Percentiles rank a stretch among this genome's conserved stretches.
These are phyloP conservation scores for Coffea eugenioides DNA, from an alignment of 257 asterid species.

Conservation along the genomic window DNA sequence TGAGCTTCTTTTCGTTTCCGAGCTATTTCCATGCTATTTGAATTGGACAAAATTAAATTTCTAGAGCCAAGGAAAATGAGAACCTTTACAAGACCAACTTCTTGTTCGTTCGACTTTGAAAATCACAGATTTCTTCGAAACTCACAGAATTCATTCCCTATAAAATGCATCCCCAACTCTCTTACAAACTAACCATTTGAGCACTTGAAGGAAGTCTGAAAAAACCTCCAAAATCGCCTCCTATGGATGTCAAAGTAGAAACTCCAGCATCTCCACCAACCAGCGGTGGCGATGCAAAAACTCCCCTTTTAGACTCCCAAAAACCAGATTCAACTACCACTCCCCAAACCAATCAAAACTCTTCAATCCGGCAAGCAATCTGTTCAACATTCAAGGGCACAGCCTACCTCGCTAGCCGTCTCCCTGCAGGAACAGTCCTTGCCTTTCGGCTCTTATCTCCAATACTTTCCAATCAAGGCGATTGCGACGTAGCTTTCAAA, in stretches of 20 bases:
- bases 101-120: neutral
- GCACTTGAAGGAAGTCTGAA: neutral
- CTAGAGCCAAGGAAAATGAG: too few relatives aligned
- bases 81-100: neutral
- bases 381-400: constrained; percentile 15
- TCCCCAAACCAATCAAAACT: neutral
- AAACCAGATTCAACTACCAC: neutral
- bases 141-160: neutral
- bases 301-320: neutral
- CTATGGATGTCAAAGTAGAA: constrained; percentile 4
- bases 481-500: constrained; percentile 10
- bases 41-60: too few relatives aligned
- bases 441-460: constrained; percentile 21
- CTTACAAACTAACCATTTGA: neutral
- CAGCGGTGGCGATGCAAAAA: neutral
- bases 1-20: too few relatives aligned
- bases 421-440: constrained; percentile 19
- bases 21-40: too few relatives aligned
- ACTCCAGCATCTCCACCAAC: neutral
- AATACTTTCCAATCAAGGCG: constrained; percentile 18
- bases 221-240: neutral
- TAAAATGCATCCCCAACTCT: neutral
- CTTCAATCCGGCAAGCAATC: neutral
- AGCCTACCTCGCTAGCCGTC: constrained; percentile 13
- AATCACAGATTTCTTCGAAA: neutral